phyloP scores from a whole-genome alignment of 306 rosid genomes.

The Gillenia trifoliata region DNA sequence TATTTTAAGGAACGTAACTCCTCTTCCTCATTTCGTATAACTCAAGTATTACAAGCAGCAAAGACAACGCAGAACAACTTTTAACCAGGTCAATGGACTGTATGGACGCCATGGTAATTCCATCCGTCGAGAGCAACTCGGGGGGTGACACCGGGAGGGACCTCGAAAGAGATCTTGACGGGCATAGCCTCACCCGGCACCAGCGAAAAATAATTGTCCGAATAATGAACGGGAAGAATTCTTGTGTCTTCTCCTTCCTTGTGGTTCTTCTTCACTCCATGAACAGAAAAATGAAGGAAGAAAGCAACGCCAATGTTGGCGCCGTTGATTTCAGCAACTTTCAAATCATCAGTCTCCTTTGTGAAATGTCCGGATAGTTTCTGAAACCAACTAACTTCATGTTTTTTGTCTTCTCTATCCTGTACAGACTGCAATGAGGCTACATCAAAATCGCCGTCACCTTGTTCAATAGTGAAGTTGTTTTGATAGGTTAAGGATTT shows the following conservation, averaged over 20 bases:
- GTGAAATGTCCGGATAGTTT: constrained; percentile 36
- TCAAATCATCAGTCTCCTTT: constrained; percentile 32
- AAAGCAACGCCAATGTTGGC: constrained; percentile 54
- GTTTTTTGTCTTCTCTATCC: constrained; percentile 23
- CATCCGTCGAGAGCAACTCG: constrained; percentile 63
- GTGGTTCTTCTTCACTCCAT: constrained; percentile 39
- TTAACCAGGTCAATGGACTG: constrained; percentile 21
- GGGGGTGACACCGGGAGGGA: constrained; percentile 68
- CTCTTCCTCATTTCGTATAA: not conserved
- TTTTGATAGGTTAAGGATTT: constrained; percentile 29
- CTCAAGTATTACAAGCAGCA: not conserved
- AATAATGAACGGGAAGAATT: constrained; percentile 87
- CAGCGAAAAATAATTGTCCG: constrained; percentile 79
- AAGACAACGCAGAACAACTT: not conserved
- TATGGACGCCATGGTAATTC: constrained; percentile 47
- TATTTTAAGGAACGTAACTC: not conserved
- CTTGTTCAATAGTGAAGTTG: constrained; percentile 30
- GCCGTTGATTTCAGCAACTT: constrained; percentile 49
- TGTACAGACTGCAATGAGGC: constrained; percentile 22
- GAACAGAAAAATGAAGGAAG: constrained; percentile 82
- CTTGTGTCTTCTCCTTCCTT: constrained; percentile 77
- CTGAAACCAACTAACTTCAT: constrained; percentile 29
- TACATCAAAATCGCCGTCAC: constrained; percentile 29
- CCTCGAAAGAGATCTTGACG: constrained; percentile 58
- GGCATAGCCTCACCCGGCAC: constrained; percentile 66